Evolutionary conservation across 345 rosid species (phyloP), one percentile per base, ranked within the genome.

Genomic region (Turritis glabra): DNA sequence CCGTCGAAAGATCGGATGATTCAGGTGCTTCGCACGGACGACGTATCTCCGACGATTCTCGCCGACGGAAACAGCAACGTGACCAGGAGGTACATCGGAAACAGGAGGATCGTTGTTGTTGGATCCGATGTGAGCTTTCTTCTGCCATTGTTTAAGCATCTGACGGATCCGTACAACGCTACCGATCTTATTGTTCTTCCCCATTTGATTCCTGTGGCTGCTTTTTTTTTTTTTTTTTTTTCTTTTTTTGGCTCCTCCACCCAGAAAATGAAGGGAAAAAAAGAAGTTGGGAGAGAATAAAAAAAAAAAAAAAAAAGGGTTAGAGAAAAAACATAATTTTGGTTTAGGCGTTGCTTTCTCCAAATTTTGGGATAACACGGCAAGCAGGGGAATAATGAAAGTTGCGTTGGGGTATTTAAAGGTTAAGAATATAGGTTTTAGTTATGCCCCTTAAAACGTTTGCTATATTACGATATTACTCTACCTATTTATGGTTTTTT

Each of bases 31-130:
- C 15, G 92, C 91, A 0, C 88, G 93, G 1, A 95, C 88, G 43
- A 95, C 71, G 53, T 85, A 95, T 77, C 97, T 78, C 62, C 75
- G 80, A 33, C 77, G 71, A 26, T 81, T 80, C 52, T 37, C 63
- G 1, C 97, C 99, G 2, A 92, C 97, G 70, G 83, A 69, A 41
- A 95, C 80, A 0, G 99, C 97, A 30, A 95, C 84, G 85, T 95
- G 97, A 0, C 99, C 97, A 0, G 85, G 80, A 0, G 99, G 97
- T 0, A 95, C 96, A 22, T 85, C 93, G 6, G 88, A 56, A 21
- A 30, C 64, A 18, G 53, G 15, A 61, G 43, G n/a, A 54, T 64
- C 41, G 19, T 41, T 8, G 82, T 81, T 2, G 82, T 80, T 1
- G 80, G 63, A n/a, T 64, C 76, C 73, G 40, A 52, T 27, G 35